These are phyloP conservation scores for Tripterygium wilfordii DNA, from an alignment of 177 flowering plant species.

Conservation along the genomic window DNA sequence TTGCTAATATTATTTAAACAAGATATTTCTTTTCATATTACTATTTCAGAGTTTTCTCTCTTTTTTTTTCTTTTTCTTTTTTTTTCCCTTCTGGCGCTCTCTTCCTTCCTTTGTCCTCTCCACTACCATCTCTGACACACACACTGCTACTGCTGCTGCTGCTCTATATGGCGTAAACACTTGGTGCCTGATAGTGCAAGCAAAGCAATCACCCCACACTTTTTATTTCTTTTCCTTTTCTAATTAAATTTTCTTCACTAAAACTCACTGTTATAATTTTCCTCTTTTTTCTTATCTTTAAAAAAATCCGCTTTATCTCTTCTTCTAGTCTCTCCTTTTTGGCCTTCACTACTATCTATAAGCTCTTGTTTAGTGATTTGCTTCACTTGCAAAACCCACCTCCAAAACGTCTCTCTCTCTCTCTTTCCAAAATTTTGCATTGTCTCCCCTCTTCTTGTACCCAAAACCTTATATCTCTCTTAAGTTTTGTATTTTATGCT, in stretches of 20 bases:
- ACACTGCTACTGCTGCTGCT: too few species aligned
- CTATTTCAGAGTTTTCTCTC: neutral
- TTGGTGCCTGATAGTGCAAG: constrained; percentile 5
- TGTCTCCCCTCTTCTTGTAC: neutral
- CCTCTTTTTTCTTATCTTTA: constrained; percentile 25
- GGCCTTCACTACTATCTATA: constrained; percentile 28
- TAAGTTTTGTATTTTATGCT: too few species aligned
- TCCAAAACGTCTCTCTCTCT: constrained; percentile 19
- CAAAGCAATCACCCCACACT: constrained; percentile 26
- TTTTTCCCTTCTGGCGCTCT: neutral
- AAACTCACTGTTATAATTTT: constrained; percentile 23
- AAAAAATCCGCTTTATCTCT: constrained; percentile 11
- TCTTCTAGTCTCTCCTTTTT: constrained; percentile 8
- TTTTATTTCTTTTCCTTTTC: constrained; percentile 16
- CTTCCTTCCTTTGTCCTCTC: neutral
- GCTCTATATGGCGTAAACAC: constrained; percentile 3
- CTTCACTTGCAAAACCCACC: constrained; percentile 49
- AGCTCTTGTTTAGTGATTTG: constrained; percentile 44
- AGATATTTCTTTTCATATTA: neutral
- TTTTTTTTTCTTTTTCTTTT: neutral
- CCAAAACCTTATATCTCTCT: too few species aligned
- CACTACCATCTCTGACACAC: constrained; percentile 7
- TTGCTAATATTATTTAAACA: neutral
- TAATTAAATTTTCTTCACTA: too few species aligned
- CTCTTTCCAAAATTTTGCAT: constrained; percentile 2